Base-by-base conservation (phyloP, 2,329 filamentous ascomycete species). In the Botryosphaeria dothidea region DNA sequence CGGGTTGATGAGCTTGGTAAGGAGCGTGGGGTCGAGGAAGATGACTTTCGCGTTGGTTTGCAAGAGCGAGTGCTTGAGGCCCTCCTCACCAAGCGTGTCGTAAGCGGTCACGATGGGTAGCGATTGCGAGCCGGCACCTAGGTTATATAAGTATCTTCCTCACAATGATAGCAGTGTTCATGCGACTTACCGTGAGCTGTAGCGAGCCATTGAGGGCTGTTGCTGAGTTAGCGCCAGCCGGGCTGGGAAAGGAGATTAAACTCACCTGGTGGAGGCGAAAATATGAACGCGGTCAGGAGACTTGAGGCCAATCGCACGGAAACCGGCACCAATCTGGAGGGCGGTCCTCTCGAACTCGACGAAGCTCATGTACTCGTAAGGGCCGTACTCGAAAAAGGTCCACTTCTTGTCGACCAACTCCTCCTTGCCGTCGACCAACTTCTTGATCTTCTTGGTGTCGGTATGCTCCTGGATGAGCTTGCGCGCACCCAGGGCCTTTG, bases 91-190 rank as follows among this genome's bases (percentile, higher is more conserved):
- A 49, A 97, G 89, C 31, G 93, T 96, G 78, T 97, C 93, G 79
- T 97, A 97, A 58, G 93, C 93, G 51, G 94, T 98, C 58, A 97
- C 94, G 70, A 97, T 93, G 66, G 92, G 88, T 76, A 97, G 88
- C 49, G 92, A 93, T 79, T 98, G 94, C 17, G 93, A 93, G 21
- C 88, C 80, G 64, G 86, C 90, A 82, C 82, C 83, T 84, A 56
- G 9, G 41, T 1, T 23, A 5, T 3, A n/a, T 65, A 9, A 65
- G 31, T 36, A 57, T 66, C 43, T 17, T 1, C 38, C 29, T 15
- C 38, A 23, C n/a, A 62, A 21, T 34, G 45, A 45, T 19, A 21
- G 17, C 13, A 3, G 5, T 19, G 23, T 13, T 17, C 60, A 29
- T 43, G 54, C 34, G 34, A 73, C 78, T 70, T 74, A 84, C 85